These are phyloP conservation scores for Calonectria fujianensis DNA, from an alignment of 2,329 filamentous ascomycete genomes.

Conservation along the genomic window DNA sequence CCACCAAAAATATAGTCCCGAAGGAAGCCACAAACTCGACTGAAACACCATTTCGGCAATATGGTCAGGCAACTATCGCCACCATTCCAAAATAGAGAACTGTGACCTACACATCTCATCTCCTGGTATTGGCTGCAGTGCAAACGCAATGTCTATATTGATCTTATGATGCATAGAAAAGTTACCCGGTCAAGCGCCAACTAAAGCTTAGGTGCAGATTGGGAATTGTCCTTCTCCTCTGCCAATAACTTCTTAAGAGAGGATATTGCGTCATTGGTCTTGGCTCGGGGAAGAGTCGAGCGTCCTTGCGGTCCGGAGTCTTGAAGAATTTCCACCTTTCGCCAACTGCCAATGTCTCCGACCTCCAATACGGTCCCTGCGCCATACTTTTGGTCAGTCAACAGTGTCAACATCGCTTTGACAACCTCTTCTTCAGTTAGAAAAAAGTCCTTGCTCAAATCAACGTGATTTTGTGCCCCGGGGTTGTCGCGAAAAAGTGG, in stretches of 20 bases:
- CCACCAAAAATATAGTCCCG: too few relatives aligned
- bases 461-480: neutral
- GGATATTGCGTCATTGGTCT: neutral
- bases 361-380: neutral
- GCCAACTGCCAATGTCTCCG: neutral
- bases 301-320: neutral
- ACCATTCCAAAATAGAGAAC: too few relatives aligned
- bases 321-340: neutral
- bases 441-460: neutral
- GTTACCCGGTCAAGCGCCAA: too few relatives aligned
- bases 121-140: too few relatives aligned
- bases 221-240: neutral
- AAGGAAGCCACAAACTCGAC: too few relatives aligned
- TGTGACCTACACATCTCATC: too few relatives aligned
- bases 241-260: neutral
- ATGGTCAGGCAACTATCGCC: too few relatives aligned
- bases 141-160: too few relatives aligned
- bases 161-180: too few relatives aligned
- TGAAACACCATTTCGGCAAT: too few relatives aligned
- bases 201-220: too few relatives aligned
- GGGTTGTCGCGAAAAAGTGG: neutral
- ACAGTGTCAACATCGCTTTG: neutral
- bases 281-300: neutral
- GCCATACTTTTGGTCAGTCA: neutral
- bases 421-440: neutral